Evolutionary conservation across 768 basidiomycete genomes (phyloP).

Genomic region (Mrakia gelida): DNA sequence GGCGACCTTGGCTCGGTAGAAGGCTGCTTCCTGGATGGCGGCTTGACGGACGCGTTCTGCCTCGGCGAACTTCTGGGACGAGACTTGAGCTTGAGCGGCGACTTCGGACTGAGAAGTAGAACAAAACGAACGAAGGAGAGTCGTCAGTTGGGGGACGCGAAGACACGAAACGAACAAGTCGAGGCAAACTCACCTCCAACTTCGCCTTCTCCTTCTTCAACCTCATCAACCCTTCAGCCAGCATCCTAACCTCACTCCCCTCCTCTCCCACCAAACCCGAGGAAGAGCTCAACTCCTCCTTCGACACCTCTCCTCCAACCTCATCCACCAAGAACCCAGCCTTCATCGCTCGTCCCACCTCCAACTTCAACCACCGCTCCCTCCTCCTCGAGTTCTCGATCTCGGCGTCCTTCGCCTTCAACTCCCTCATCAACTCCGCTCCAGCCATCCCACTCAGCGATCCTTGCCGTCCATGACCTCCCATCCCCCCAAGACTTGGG

Average conservation of each 20-base stretch:
- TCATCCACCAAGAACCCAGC: conserved; percentile 65
- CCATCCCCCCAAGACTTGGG: conserved; percentile 8
- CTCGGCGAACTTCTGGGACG: conserved; percentile 71
- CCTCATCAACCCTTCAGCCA: conserved; percentile 67
- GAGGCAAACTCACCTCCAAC: conserved; percentile 61
- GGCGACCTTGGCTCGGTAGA: conserved; percentile 88
- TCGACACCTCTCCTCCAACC: conserved; percentile 52
- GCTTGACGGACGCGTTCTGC: conserved; percentile 70
- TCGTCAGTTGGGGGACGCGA: not conserved
- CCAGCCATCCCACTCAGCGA: conserved; percentile 33
- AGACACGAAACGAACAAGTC: not conserved
- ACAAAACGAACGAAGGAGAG: not conserved
- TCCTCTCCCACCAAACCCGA: conserved; percentile 25
- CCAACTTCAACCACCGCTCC: conserved; percentile 79
- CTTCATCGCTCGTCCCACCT: conserved; percentile 66
- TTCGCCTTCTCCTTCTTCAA: conserved; percentile 85
- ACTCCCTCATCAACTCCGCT: conserved; percentile 69
- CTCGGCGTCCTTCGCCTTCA: conserved; percentile 77
- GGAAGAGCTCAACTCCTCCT: conserved; percentile 36
- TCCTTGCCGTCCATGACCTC: conserved; percentile 29
- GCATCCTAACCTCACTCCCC: conserved; percentile 40
- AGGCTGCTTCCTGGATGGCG: conserved; percentile 90
- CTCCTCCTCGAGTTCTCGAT: conserved; percentile 69
- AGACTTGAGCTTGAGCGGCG: conserved; percentile 66
- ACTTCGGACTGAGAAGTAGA: conserved; percentile 37